Conservation (phyloP, 2,329 filamentous ascomycete species). For the Trichophyton mentagrophytes region DNA sequence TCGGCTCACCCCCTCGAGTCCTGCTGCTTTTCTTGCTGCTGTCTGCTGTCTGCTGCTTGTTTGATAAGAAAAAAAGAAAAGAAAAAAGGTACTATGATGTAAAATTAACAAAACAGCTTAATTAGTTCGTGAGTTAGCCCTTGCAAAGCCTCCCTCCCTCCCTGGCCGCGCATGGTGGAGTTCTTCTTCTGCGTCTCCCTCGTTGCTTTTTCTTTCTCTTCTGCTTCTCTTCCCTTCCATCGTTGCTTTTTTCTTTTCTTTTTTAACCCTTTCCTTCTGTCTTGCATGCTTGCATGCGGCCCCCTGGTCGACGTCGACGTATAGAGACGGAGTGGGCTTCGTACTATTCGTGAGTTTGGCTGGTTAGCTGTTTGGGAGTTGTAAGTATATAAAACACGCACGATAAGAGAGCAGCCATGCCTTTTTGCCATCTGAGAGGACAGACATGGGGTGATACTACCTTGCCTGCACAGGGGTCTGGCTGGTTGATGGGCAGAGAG, state of each 20-base stretch:
- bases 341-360: neutral
- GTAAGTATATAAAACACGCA: neutral
- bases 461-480: neutral
- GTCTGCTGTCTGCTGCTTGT: too few relatives aligned
- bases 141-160: neutral
- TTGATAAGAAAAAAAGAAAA: neutral
- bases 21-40: neutral
- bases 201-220: too few relatives aligned
- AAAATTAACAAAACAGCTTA: constrained; percentile 1
- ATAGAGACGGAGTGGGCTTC: neutral
- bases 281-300: neutral
- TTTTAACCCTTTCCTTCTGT: neutral
- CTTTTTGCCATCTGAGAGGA: neutral
- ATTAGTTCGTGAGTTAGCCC: neutral
- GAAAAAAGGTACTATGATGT: neutral
- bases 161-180: neutral
- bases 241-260: too few relatives aligned
- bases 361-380: neutral
- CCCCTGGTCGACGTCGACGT: neutral
- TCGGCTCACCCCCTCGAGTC: neutral
- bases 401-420: neutral
- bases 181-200: too few relatives aligned
- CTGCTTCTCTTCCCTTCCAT: too few relatives aligned
- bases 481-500: neutral
- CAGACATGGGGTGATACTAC: neutral